Evolutionary conservation across 2,329 filamentous ascomycete genomes (phyloP).

Genomic region (Emmonsiellopsis sp.): DNA sequence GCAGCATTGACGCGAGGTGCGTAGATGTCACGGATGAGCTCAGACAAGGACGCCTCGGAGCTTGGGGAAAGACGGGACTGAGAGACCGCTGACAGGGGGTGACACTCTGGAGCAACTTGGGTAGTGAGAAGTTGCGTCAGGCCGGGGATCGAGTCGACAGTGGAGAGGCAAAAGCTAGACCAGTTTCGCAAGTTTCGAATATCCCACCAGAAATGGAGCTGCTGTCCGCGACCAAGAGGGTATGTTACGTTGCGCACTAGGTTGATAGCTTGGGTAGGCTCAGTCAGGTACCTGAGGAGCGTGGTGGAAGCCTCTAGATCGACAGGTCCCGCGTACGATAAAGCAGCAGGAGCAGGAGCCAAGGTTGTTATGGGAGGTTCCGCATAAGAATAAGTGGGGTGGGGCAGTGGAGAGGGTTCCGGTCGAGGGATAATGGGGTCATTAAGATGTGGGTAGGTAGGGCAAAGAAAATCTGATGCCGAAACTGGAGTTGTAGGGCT

Average conservation of each 20-base stretch:
- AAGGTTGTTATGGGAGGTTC: neutral
- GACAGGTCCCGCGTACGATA: neutral
- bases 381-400: slow-evolving; percentile 30
- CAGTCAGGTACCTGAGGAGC: slow-evolving; percentile 67
- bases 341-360: slow-evolving; percentile 1
- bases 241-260: slow-evolving; percentile 72
- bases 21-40: slow-evolving; percentile 68
- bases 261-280: slow-evolving; percentile 69
- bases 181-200: slow-evolving; percentile 77
- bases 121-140: slow-evolving; percentile 64
- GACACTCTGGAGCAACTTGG: slow-evolving; percentile 43
- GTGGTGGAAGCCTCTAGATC: slow-evolving; percentile 47
- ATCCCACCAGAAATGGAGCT: slow-evolving; percentile 94
- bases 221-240: slow-evolving; percentile 52
- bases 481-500: slow-evolving; percentile 30
- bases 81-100: slow-evolving; percentile 22
- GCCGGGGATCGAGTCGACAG: slow-evolving; percentile 63
- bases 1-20: slow-evolving; percentile 81
- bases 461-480: slow-evolving; percentile 31
- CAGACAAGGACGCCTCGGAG: slow-evolving; percentile 65
- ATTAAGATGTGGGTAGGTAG: slow-evolving; percentile 20
- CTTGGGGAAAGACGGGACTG: slow-evolving; percentile 58
- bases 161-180: slow-evolving; percentile 65
- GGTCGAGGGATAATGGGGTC: slow-evolving; percentile 11
- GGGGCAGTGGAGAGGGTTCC: slow-evolving; percentile 14